Percentiles rank a stretch among this genome's conserved stretches.
Conservation (phyloP, 805 yeast species). For the Cyberlindnera sargentensis region DNA sequence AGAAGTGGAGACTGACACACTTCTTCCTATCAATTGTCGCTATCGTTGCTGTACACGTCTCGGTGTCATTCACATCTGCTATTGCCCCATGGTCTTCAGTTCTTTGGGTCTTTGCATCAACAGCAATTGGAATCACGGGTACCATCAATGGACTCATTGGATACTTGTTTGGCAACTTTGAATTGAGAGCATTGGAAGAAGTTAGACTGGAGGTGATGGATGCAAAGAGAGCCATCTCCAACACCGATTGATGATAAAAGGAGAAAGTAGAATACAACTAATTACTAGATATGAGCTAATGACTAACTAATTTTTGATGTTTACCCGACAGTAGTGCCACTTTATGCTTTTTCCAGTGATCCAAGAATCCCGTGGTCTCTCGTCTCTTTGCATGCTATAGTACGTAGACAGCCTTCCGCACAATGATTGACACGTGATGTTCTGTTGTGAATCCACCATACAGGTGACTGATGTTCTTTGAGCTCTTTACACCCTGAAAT, state of each 20-base stretch:
- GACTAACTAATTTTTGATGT: no score
- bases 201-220: constrained; percentile 61
- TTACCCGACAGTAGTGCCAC: no score
- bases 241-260: no score
- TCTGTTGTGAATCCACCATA: no score
- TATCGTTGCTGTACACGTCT: constrained; percentile 47
- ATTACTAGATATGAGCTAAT: no score
- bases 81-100: constrained; percentile 56
- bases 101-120: constrained; percentile 51
- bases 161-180: constrained; percentile 72
- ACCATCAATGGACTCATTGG: constrained; percentile 72
- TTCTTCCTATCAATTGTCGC: constrained; percentile 48
- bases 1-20: constrained; percentile 57
- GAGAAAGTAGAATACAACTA: neutral
- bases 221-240: constrained; percentile 4
- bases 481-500: no score
- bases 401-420: no score
- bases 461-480: no score
- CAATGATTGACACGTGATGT: no score
- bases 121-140: constrained; percentile 58
- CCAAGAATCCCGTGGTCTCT: no score
- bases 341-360: no score
- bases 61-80: constrained; percentile 51
- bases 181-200: constrained; percentile 68
- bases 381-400: no score